Percentiles rank a stretch among this genome's conserved stretches.
phyloP scores from a whole-genome alignment of 1,284 basidiomycete genomes.

The Moniliophthora roreri region DNA sequence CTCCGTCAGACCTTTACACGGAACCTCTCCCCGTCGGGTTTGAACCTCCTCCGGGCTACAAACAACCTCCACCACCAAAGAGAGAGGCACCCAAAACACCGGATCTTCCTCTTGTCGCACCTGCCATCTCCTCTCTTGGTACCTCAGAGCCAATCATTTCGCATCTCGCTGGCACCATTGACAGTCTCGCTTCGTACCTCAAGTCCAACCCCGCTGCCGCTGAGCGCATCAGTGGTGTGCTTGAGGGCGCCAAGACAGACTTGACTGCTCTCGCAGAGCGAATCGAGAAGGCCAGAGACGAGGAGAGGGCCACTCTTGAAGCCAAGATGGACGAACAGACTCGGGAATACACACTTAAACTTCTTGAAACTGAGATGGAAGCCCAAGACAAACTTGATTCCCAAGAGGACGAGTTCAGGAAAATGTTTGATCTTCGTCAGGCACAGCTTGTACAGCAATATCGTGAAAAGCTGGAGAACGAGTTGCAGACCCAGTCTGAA shows the following conservation, averaged over 20 bases:
- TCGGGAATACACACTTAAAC: conserved; percentile 79
- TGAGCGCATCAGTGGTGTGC: conserved; percentile 66
- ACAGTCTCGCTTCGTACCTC: conserved; percentile 86
- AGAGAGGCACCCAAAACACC: conserved; percentile 33
- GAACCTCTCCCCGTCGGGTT: conserved; percentile 85
- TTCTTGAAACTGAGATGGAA: conserved; percentile 83
- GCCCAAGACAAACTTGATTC: conserved; percentile 81
- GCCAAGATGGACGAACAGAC: conserved; percentile 81
- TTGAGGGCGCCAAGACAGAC: conserved; percentile 80
- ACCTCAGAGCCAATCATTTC: conserved; percentile 85
- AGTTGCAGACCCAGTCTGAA: conserved; percentile 87
- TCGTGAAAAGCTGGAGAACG: conserved; percentile 83
- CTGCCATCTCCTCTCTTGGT: conserved; percentile 74
- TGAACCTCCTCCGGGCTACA: conserved; percentile 88
- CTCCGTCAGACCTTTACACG: conserved; percentile 57
- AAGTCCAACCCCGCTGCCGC: conserved; percentile 71
- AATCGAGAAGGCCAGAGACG: conserved; percentile 80
- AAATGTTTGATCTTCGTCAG: conserved; percentile 82
- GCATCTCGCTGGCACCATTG: conserved; percentile 92
- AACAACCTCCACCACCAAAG: conserved; percentile 52
- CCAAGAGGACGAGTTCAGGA: conserved; percentile 87
- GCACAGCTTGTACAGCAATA: conserved; percentile 76
- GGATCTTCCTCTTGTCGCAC: conserved; percentile 78
- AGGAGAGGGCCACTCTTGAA: conserved; percentile 80
- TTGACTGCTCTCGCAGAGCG: conserved; percentile 77